Evolutionary conservation across 176 grass and related monocot genomes (phyloP).

Genomic region (Pharus latifolius): DNA sequence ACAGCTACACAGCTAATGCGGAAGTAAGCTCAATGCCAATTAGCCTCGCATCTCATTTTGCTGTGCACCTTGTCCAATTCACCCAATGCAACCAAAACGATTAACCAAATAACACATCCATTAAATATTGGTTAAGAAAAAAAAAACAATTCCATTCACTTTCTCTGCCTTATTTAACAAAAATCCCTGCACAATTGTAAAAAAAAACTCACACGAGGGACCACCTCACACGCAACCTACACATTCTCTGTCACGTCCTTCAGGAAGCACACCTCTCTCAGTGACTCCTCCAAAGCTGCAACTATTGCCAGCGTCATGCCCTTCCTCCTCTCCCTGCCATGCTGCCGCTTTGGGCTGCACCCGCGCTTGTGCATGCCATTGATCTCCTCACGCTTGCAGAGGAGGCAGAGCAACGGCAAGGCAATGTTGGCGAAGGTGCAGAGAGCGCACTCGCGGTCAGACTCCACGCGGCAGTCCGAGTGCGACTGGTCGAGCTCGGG

Average conservation of each 20-base stretch:
- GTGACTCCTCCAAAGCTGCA: conserved; percentile 24
- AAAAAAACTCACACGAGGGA: conserved; percentile 22
- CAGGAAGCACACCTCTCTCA: conserved; percentile 45
- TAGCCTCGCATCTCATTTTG: too few species aligned
- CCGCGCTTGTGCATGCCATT: background rate
- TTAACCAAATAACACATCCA: background rate
- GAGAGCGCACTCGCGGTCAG: too few species aligned
- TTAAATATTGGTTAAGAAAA: background rate
- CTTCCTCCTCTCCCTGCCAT: background rate
- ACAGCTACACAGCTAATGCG: too few species aligned
- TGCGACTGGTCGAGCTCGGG: too few species aligned
- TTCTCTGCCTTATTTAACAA: background rate
- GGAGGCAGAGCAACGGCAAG: conserved; percentile 29
- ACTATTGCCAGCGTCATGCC: conserved; percentile 8
- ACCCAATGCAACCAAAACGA: background rate
- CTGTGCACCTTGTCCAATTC: background rate
- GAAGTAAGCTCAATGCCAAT: too few species aligned
- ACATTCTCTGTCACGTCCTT: conserved; percentile 47
- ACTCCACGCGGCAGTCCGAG: too few species aligned
- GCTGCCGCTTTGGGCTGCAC: conserved; percentile 36
- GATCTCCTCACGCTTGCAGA: background rate
- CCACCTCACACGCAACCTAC: conserved; percentile 28
- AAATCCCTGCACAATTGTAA: too few species aligned
- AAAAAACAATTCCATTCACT: background rate
- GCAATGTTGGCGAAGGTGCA: too few species aligned